Base-by-base conservation (phyloP, 345 rosid genomes). In the Draba incana region DNA sequence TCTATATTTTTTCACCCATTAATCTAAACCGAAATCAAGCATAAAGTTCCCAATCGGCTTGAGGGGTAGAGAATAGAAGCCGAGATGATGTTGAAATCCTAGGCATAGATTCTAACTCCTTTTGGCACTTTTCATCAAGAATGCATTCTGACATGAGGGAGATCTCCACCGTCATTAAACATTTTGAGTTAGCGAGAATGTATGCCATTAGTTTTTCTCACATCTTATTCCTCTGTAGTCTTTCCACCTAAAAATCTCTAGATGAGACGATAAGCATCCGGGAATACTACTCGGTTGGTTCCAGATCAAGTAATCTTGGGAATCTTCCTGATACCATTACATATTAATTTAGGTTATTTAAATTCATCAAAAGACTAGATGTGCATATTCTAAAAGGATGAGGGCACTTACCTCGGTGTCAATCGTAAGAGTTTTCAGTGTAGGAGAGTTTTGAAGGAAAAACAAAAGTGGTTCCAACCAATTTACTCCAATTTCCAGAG, bases 61-160 rank as follows among this genome's bases (percentile, higher is more conserved):
- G 6, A 42, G 14, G n/a, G 45, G 15, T 42, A 42, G 46, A 43
- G n/a, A 5, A 43, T 30, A 30, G 5, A 60, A 60, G 64, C 1
- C 5, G 64, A 25, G 64, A 43, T 60, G 64, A 60, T 8, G 38
- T 8, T n/a, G 51, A 60, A 14, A 43, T 43, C 64, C 27, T 42
- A 27, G 64, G 51, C 25, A 60, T 8, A 10, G n/a, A 60, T 60
- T 60, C 49, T 25, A 41, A 24, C 64, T 58, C 64, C 13, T 41
- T 41, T 41, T 4, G 49, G 2, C 0, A 41, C 49, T 42, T 48
- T 58, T 41, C 49, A 41, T 41, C 49, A 41, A 13, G 12, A 25
- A 41, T 41, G 37, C 23, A 41, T 2, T 20, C 13, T 58, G 12
- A 0, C 13, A 7, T 8, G 31, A 10, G 3, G 37, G 30, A 24